A percentile compares a stretch with the other conserved stretches of the same genome.
These are phyloP conservation scores for Nicotiana otophora DNA, from an alignment of 257 asterid species.

Conservation along the genomic window DNA sequence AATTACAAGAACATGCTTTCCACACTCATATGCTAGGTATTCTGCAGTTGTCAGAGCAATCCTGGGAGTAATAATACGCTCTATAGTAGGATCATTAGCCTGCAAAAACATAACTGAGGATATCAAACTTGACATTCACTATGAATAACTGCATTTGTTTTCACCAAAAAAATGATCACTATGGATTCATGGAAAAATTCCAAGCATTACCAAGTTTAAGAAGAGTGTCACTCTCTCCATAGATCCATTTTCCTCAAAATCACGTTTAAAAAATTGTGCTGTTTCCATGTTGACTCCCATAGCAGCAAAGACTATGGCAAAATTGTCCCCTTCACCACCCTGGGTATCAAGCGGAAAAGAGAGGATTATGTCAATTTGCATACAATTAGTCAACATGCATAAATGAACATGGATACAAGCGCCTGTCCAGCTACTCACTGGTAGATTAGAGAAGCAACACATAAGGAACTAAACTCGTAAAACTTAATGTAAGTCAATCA, in stretches of 20 bases:
- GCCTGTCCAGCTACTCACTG: not conserved
- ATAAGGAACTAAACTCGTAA: not conserved
- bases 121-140: constrained; percentile 1
- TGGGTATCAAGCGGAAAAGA: constrained; percentile 24
- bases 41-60: constrained; percentile 98
- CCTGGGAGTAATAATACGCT: constrained; percentile 94
- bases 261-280: constrained; percentile 96
- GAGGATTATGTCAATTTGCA: constrained; percentile 16
- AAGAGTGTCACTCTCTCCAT: constrained; percentile 99
- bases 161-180: not conserved
- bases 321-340: constrained; percentile 88
- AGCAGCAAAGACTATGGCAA: constrained; percentile 98
- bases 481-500: not conserved
- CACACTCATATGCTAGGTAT: constrained; percentile 92
- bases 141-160: not conserved
- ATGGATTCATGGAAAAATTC: not conserved
- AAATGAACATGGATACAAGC: not conserved
- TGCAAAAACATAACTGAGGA: constrained; percentile 22
- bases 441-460: not conserved
- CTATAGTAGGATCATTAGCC: constrained; percentile 98
- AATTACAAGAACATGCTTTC: constrained; percentile 97
- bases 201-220: constrained; percentile 65
- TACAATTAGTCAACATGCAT: not conserved
- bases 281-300: constrained; percentile 99
- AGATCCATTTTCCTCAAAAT: constrained; percentile 98